Evolutionary conservation across 164 flowering plant species (phyloP).

Genomic region (Brasenia schreberi): DNA sequence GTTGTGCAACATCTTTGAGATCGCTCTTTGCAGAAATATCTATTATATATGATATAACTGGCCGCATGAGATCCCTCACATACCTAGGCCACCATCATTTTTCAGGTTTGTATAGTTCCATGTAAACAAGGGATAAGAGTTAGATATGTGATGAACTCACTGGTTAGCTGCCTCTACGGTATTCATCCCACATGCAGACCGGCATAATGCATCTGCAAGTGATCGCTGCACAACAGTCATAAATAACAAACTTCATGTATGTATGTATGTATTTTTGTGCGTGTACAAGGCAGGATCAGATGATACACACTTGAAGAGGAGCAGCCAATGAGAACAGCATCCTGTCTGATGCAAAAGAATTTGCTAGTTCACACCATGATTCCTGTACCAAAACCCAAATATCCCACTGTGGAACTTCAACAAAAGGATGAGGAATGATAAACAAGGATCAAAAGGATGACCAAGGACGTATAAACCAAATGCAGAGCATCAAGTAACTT

Average conservation of each 20-base stretch:
- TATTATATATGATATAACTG: slow-evolving; percentile 41
- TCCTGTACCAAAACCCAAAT: slow-evolving; percentile 34
- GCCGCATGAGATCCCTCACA: slow-evolving; percentile 61
- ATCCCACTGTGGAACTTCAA: not conserved
- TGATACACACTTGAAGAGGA: slow-evolving; percentile 55
- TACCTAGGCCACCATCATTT: slow-evolving; percentile 27
- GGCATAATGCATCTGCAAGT: slow-evolving; percentile 71
- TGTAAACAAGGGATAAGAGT: not conserved
- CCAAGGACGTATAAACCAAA: not conserved
- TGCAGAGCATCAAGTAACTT: slow-evolving; percentile 16
- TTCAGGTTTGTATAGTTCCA: not conserved
- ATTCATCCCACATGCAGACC: slow-evolving; percentile 61
- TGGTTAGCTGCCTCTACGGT: slow-evolving; percentile 60
- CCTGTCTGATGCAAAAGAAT: slow-evolving; percentile 59
- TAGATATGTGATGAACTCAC: slow-evolving; percentile 26
- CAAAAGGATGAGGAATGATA: not conserved
- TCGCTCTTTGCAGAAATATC: slow-evolving; percentile 53
- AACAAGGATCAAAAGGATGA: too few species aligned
- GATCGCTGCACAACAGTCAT: slow-evolving; percentile 45
- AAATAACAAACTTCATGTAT: not conserved
- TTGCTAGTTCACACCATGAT: slow-evolving; percentile 71
- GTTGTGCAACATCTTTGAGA: slow-evolving; percentile 51
- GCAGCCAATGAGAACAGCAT: slow-evolving; percentile 42
- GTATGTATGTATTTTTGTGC: too few species aligned
- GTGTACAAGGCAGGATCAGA: too few species aligned